Evolutionary conservation across 2,329 filamentous ascomycete genomes (phyloP).

Genomic region (Cladophialophora psammophila): DNA sequence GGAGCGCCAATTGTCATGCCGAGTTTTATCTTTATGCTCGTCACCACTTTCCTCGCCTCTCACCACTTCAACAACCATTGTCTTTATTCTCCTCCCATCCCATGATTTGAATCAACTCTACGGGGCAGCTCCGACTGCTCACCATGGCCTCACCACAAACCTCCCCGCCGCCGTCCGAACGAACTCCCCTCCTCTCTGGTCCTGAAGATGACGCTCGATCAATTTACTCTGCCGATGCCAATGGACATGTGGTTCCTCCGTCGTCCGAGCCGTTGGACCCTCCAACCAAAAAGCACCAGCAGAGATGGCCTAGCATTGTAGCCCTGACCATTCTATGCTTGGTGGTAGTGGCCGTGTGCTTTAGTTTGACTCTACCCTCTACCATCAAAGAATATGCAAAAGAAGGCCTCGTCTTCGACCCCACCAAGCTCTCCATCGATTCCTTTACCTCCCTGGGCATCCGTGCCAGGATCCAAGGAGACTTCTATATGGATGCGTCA

Average conservation of each 20-base stretch:
- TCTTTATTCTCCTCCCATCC: constrained; percentile 3
- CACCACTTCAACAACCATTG: constrained; percentile 5
- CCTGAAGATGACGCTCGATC: constrained; percentile 46
- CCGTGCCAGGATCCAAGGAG: constrained; percentile 78
- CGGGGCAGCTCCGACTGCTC: constrained; percentile 23
- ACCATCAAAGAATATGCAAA: constrained; percentile 86
- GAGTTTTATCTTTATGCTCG: constrained; percentile 17
- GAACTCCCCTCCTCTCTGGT: constrained; percentile 51
- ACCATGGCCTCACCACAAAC: constrained; percentile 39
- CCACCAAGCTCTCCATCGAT: constrained; percentile 83
- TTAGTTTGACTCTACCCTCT: constrained; percentile 82
- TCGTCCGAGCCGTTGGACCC: constrained; percentile 39
- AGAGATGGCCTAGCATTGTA: constrained; percentile 79
- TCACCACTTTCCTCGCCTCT: constrained; percentile 10
- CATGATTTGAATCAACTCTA: constrained; percentile 8
- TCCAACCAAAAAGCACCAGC: constrained; percentile 42
- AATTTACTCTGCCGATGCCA: constrained; percentile 39
- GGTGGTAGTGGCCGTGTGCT: constrained; percentile 70
- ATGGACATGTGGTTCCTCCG: constrained; percentile 33
- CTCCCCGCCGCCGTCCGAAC: constrained; percentile 51
- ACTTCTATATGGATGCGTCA: constrained; percentile 79
- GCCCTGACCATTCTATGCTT: constrained; percentile 72
- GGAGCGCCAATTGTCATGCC: not conserved
- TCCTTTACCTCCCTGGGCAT: constrained; percentile 82
- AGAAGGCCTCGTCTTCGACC: constrained; percentile 80